phyloP scores from a whole-genome alignment of 768 basidiomycete genomes.

The Goffeauzyma gilvescens region DNA sequence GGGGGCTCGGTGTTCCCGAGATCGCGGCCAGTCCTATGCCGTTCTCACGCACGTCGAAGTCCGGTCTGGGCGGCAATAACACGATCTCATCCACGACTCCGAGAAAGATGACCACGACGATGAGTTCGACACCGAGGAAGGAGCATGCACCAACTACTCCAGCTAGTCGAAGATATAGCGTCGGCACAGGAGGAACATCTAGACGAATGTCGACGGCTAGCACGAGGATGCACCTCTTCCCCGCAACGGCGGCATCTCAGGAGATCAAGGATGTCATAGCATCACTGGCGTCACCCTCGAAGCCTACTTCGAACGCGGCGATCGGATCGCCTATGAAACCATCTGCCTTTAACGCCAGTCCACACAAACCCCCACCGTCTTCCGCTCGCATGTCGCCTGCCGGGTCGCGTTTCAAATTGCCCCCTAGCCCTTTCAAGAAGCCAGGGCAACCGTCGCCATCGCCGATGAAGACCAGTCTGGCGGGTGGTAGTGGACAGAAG shows the following conservation, averaged over 20 bases:
- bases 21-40: neutral
- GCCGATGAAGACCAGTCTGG: constrained; percentile 9
- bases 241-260: constrained; percentile 2
- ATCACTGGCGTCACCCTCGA: constrained; percentile 18
- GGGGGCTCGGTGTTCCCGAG: neutral
- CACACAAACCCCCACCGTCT: too few species aligned
- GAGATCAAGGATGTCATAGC: constrained; percentile 10
- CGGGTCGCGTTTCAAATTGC: too few species aligned
- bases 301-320: constrained; percentile 14
- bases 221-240: constrained; percentile 9
- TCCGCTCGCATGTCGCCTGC: too few species aligned
- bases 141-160: too few species aligned
- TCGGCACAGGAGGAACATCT: too few species aligned
- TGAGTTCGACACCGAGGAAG: too few species aligned
- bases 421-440: too few species aligned
- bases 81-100: neutral
- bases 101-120: neutral
- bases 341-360: too few species aligned
- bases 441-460: too few species aligned
- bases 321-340: constrained; percentile 10
- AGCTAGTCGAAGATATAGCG: too few species aligned
- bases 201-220: too few species aligned
- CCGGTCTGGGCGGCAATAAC: neutral
- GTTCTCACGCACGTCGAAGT: neutral
- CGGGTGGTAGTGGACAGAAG: neutral